Conservation (phyloP, 2,329 filamentous ascomycete species). For the Ophiocordyceps camponoti-floridani region DNA sequence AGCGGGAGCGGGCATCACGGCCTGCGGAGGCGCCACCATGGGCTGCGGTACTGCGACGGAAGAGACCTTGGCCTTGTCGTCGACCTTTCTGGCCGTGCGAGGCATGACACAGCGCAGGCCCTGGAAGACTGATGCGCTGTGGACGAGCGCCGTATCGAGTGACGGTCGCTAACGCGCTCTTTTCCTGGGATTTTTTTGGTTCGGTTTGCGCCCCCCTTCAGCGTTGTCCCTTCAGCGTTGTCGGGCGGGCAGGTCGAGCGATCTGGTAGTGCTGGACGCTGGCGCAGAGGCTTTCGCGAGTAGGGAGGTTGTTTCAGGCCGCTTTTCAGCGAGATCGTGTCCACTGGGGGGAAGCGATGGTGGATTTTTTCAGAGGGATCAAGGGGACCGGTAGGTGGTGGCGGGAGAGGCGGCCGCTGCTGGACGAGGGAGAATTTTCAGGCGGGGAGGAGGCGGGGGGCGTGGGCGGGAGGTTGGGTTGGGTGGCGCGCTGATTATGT, state of each 20-base stretch:
- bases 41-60: conserved; percentile 14
- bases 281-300: too few relatives aligned
- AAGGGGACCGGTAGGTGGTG: conserved; percentile 5
- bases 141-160: too few relatives aligned
- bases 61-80: conserved; percentile 18
- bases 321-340: conserved; percentile 1
- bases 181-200: conserved; percentile 1
- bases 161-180: conserved; percentile 1
- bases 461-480: too few relatives aligned
- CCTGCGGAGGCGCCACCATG: conserved; percentile 18
- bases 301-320: conserved; percentile 1
- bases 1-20: conserved; percentile 6
- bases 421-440: conserved; percentile 9
- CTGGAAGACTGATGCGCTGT: too few relatives aligned
- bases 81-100: conserved; percentile 25
- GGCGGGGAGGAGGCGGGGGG: conserved; percentile 11
- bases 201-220: too few relatives aligned
- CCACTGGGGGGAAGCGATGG: conserved; percentile 2
- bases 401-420: too few relatives aligned
- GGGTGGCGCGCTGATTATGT: too few relatives aligned
- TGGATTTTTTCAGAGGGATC: conserved; percentile 2
- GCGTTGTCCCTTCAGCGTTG: too few relatives aligned
- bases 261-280: not conserved
- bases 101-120: conserved; percentile 20
- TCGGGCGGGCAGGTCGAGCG: too few relatives aligned